These are phyloP conservation scores for Sanghuangporus weigelae DNA, from an alignment of 1,284 basidiomycete species.

Conservation along the genomic window DNA sequence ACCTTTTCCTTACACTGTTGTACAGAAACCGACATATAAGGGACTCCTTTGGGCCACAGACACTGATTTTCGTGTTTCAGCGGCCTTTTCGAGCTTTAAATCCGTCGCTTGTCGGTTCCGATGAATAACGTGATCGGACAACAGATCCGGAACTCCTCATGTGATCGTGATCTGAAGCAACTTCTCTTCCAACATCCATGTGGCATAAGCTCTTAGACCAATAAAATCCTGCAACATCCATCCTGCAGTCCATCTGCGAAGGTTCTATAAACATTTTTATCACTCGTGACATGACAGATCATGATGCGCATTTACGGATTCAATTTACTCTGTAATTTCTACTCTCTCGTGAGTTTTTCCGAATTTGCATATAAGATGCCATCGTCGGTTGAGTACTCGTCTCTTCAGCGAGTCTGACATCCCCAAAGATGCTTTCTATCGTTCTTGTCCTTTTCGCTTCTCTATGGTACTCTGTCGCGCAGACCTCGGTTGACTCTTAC, in stretches of 20 bases:
- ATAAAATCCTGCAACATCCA: background rate
- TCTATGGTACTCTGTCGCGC: conserved; percentile 1
- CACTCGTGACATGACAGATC: background rate
- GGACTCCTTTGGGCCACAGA: background rate
- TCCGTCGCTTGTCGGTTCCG: conserved; percentile 14
- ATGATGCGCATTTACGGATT: background rate
- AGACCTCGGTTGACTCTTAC: conserved; percentile 16
- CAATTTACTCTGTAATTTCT: background rate
- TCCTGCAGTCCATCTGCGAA: background rate
- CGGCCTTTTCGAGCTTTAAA: background rate
- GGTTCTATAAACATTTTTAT: too few species aligned
- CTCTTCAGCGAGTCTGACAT: background rate
- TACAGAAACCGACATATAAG: background rate
- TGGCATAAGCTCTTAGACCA: background rate
- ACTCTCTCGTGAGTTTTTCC: background rate
- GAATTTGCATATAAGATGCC: background rate
- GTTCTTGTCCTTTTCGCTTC: conserved; percentile 3
- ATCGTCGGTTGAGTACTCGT: background rate
- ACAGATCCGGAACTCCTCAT: background rate
- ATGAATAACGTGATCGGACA: background rate
- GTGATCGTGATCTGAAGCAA: background rate
- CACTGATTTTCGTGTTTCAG: background rate
- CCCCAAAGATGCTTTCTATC: conserved; percentile 1
- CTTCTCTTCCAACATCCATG: background rate
- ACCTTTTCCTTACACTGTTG: background rate